Conservation (phyloP, 2,329 filamentous ascomycete genomes). For the Calonectria pseudoturangicola region DNA sequence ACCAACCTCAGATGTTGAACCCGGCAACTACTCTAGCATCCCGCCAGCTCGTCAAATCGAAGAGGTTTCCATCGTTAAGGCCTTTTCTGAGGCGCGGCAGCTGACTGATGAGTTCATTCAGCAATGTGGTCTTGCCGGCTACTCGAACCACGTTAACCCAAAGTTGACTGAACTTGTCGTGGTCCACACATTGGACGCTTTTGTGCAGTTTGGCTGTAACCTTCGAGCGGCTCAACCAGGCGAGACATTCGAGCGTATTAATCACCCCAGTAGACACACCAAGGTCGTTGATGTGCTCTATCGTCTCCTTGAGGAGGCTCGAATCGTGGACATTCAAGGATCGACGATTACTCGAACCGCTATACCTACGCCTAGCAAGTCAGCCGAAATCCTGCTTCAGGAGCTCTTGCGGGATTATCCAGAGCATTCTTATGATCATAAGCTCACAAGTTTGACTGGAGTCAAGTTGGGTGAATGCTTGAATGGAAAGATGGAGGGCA, state of each 20-base stretch:
- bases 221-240: background rate
- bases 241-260: background rate
- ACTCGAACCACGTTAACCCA: background rate
- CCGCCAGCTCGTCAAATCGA: background rate
- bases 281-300: background rate
- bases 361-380: background rate
- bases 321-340: background rate
- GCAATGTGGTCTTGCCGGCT: background rate
- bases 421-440: background rate
- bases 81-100: background rate
- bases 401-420: background rate
- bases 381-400: background rate
- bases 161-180: background rate
- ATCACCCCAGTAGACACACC: background rate
- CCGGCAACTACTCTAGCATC: too few relatives aligned
- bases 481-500: slow-evolving; percentile 6
- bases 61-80: background rate
- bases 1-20: background rate
- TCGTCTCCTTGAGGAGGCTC: background rate
- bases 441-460: slow-evolving; percentile 1
- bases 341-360: background rate
- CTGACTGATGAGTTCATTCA: background rate
- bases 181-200: background rate
- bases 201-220: slow-evolving; percentile 10
- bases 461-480: background rate